Base-by-base conservation (phyloP, 352 stramenopile genomes). In the Aphanomyces euteiches region DNA sequence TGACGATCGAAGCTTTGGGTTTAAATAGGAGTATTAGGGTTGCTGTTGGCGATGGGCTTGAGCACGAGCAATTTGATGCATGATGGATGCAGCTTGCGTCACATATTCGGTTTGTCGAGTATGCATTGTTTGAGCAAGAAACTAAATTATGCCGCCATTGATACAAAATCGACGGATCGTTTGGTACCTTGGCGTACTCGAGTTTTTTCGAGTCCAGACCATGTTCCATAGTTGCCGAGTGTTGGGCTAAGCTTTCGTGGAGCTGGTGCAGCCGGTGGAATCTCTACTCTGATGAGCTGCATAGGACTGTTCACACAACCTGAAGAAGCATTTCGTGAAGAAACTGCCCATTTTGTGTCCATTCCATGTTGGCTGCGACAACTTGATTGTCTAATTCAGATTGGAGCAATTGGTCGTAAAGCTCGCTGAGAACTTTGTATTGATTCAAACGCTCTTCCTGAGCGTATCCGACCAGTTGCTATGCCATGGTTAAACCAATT, bases 371-470 rank as follows among this genome's bases (percentile, higher is more conserved):
- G 36, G 4, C 19, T 21, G 8, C 45, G 13, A 19, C 7, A 36
- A 47, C 5, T 15, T n/a, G 34, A 66, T 6, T 4, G 4, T 28
- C 7, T 38, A 37, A 13, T 28, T 28, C 28, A 28, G 53, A n/a
- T 19, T 50, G 36, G 36, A 87, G 15, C 10, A 84, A 10, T 12
- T 60, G 47, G 67, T 80, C 69, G 17, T 91, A 76, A 2, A 80
- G 17, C 19, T 48, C 54, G 8, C 80, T 74, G 21, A 67, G 73
- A 17, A 79, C 76, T 47, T 83, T 84, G 38, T 64, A 73, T 57
- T 87, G 83, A 48, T 69, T 43, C 36, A 88, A 43, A 72, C 89
- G 89, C 56, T 92, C 83, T 43, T 89, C 77, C 4, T 90, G 72
- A 66, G 87, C 80, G 6, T 72, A 71, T 57, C 85, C 73, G 7